phyloP scores from a whole-genome alignment of 2,329 filamentous ascomycete species.

The Trichoderma sp. region DNA sequence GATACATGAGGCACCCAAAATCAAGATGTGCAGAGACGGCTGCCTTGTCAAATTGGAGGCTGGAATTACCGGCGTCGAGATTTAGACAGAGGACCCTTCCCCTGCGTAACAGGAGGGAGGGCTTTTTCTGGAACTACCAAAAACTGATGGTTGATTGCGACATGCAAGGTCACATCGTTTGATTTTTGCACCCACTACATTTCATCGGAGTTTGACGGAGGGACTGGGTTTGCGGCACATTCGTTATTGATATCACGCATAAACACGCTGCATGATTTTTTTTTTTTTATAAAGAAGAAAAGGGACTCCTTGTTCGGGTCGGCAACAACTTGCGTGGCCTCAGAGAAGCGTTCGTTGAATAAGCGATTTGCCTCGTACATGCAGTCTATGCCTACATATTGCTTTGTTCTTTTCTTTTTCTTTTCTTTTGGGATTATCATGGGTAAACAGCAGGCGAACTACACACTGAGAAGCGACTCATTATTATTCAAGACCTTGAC shows the following conservation, averaged over 20 bases:
- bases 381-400: conserved; percentile 12
- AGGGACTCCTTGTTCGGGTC: neutral
- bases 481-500: neutral
- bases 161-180: conserved; percentile 3
- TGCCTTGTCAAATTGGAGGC: neutral
- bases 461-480: conserved; percentile 5
- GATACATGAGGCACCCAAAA: neutral
- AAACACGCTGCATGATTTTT: neutral
- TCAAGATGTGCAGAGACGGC: neutral
- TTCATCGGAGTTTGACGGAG: conserved; percentile 1
- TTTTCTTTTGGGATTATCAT: neutral
- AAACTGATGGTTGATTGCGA: conserved; percentile 5
- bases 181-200: neutral
- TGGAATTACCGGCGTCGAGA: neutral
- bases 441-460: neutral
- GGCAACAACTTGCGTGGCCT: neutral
- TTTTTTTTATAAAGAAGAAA: conserved; percentile 8
- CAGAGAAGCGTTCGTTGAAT: conserved; percentile 16
- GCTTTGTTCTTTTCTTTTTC: too few species aligned
- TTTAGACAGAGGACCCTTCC: neutral
- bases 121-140: conserved; percentile 12
- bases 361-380: conserved; percentile 21
- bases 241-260: conserved; percentile 16
- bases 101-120: neutral
- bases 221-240: neutral